A percentile compares a stretch with the other conserved stretches of the same genome.
These are phyloP conservation scores for Ophiosphaerella korrae DNA, from an alignment of 2,329 filamentous ascomycete species.

Conservation along the genomic window DNA sequence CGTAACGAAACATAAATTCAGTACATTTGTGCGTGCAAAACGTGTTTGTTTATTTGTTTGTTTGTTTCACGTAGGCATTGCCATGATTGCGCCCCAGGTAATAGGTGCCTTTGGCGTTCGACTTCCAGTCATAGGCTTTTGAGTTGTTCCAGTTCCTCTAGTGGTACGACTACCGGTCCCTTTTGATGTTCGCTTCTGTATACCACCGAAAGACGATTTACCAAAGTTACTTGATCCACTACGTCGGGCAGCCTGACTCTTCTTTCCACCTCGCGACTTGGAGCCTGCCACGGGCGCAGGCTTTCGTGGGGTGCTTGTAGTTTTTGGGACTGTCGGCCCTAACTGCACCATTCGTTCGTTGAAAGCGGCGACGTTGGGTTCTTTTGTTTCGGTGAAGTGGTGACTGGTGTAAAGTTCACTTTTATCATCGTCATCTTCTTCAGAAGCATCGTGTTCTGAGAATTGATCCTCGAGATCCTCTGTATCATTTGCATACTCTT, in stretches of 20 bases:
- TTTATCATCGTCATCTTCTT: constrained; percentile 28
- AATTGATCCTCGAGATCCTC: constrained; percentile 20
- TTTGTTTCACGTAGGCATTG: constrained; percentile 34
- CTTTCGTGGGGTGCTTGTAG: constrained; percentile 6
- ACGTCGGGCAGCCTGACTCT: constrained; percentile 19
- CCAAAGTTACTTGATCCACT: constrained; percentile 24
- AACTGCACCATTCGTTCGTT: constrained; percentile 33
- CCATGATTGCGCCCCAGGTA: constrained; percentile 27
- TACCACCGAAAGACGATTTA: constrained; percentile 16
- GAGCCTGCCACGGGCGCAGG: constrained; percentile 19
- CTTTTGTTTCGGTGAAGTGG: constrained; percentile 31
- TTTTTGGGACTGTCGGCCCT: constrained; percentile 14
- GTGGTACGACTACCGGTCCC: constrained; percentile 16
- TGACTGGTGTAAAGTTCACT: constrained; percentile 31
- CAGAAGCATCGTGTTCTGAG: constrained; percentile 26
- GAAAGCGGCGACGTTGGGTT: constrained; percentile 38
- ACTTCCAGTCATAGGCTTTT: constrained; percentile 14
- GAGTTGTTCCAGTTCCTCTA: constrained; percentile 8
- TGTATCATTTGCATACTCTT: constrained; percentile 33
- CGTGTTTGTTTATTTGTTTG: too few species aligned
- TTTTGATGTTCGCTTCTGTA: constrained; percentile 25
- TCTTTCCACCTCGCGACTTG: constrained; percentile 23
- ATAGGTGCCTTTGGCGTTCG: background rate
- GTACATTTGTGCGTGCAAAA: too few species aligned
- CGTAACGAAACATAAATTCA: too few species aligned